Conservation (phyloP, 768 basidiomycete genomes). For the Podaxis sp. region DNA sequence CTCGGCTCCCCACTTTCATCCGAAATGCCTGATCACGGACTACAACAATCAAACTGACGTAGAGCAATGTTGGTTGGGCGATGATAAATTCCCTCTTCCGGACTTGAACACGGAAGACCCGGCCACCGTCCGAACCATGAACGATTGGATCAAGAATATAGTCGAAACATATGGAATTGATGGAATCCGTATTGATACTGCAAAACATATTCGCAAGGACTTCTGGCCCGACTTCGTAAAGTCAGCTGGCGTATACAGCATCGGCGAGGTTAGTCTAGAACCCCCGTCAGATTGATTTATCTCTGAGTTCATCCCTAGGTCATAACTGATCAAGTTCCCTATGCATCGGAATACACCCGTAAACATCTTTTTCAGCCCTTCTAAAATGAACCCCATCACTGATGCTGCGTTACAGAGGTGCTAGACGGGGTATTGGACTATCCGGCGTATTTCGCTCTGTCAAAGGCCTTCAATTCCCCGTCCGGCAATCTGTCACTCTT, state of each 20-base stretch:
- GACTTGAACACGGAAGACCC: constrained; percentile 72
- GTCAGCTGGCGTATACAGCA: constrained; percentile 66
- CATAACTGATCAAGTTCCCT: constrained; percentile 19
- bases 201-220: constrained; percentile 54
- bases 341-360: constrained; percentile 41
- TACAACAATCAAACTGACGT: constrained; percentile 53
- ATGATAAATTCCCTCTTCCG: constrained; percentile 56
- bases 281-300: not conserved
- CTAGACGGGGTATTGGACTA: constrained; percentile 62
- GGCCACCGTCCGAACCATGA: constrained; percentile 48
- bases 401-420: constrained; percentile 28
- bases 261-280: constrained; percentile 56
- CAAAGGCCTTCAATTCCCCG: constrained; percentile 51
- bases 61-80: constrained; percentile 78
- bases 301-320: constrained; percentile 17
- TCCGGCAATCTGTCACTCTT: constrained; percentile 46
- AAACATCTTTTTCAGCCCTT: not conserved
- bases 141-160: constrained; percentile 58
- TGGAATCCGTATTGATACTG: constrained; percentile 69
- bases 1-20: constrained; percentile 44
- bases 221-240: constrained; percentile 69
- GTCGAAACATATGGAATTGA: constrained; percentile 61
- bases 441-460: constrained; percentile 52
- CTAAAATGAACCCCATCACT: not conserved
- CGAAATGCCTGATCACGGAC: constrained; percentile 65